Conservation (phyloP, 2,329 filamentous ascomycete genomes). For the Neofusicoccum umdonicola region DNA sequence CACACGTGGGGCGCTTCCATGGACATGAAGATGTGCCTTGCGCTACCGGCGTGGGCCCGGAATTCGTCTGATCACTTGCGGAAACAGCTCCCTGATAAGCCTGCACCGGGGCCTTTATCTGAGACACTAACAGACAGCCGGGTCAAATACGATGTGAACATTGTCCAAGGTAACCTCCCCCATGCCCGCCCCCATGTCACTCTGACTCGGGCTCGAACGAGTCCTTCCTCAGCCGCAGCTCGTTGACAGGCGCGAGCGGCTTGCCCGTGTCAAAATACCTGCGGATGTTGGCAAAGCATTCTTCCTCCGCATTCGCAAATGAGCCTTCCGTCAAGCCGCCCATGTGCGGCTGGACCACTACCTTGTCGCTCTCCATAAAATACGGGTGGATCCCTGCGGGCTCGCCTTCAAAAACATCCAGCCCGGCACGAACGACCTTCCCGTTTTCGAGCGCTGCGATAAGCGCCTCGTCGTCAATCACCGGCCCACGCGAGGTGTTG, state of each 20-base stretch:
- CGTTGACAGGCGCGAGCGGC: slow-evolving; percentile 40
- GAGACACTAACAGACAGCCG: too few relatives aligned
- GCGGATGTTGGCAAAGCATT: slow-evolving; percentile 49
- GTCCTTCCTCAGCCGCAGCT: slow-evolving; percentile 6
- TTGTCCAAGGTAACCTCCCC: too few relatives aligned
- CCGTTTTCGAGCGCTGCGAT: slow-evolving; percentile 48
- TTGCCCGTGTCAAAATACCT: slow-evolving; percentile 40
- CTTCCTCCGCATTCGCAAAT: slow-evolving; percentile 43
- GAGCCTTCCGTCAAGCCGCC: slow-evolving; percentile 47
- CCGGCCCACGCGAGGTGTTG: slow-evolving; percentile 52
- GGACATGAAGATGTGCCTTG: background rate
- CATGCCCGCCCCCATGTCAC: background rate
- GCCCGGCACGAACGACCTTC: slow-evolving; percentile 46
- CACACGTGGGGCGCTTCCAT: background rate
- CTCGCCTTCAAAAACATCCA: slow-evolving; percentile 51
- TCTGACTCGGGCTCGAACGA: slow-evolving; percentile 8
- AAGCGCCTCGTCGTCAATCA: slow-evolving; percentile 51
- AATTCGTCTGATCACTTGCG: too few relatives aligned
- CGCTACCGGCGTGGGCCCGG: too few relatives aligned
- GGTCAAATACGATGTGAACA: too few relatives aligned
- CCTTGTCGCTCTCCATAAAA: slow-evolving; percentile 40
- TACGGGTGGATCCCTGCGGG: slow-evolving; percentile 41
- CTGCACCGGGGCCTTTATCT: too few relatives aligned
- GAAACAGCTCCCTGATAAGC: too few relatives aligned
- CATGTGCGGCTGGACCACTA: slow-evolving; percentile 47